A percentile compares a stretch with the other conserved stretches of the same genome.
Conservation (phyloP, 2,329 filamentous ascomycete species). For the Neurospora crassa region DNA sequence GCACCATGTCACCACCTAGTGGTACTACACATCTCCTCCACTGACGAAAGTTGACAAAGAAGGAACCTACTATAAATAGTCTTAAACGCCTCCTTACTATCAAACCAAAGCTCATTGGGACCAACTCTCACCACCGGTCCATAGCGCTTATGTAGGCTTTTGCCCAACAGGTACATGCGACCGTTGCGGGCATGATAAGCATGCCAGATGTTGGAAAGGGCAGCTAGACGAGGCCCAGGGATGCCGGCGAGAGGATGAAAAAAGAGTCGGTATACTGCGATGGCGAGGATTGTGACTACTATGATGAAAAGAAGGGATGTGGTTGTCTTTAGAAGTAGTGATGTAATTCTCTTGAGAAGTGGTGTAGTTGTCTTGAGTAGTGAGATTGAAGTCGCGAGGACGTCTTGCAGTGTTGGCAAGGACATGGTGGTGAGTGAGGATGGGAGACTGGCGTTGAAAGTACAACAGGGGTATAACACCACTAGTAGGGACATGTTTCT, state of each 20-base stretch:
- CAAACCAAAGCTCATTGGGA: constrained; percentile 44
- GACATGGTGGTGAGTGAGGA: background rate
- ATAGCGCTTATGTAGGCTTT: constrained; percentile 35
- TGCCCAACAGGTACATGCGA: constrained; percentile 30
- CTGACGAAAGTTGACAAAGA: no score
- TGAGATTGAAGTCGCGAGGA: background rate
- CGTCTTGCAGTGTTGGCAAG: background rate
- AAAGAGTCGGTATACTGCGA: constrained; percentile 27
- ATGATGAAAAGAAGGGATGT: background rate
- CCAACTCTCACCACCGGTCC: constrained; percentile 43
- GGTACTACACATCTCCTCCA: no score
- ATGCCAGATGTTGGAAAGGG: constrained; percentile 38
- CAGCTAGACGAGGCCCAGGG: constrained; percentile 38
- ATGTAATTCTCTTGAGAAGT: background rate
- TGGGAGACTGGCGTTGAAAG: background rate
- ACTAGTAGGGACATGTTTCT: no score
- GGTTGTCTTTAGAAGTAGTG: background rate
- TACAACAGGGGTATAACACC: background rate
- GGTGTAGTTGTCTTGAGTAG: background rate
- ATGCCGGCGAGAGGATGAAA: constrained; percentile 35
- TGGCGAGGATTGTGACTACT: background rate
- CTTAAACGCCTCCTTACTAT: constrained; percentile 36
- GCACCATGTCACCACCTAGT: background rate
- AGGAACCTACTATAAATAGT: constrained; percentile 31
- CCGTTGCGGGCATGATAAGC: constrained; percentile 36